Evolutionary conservation across 75 land plant species (phyloP).

Genomic region (Cryptomeria japonica): DNA sequence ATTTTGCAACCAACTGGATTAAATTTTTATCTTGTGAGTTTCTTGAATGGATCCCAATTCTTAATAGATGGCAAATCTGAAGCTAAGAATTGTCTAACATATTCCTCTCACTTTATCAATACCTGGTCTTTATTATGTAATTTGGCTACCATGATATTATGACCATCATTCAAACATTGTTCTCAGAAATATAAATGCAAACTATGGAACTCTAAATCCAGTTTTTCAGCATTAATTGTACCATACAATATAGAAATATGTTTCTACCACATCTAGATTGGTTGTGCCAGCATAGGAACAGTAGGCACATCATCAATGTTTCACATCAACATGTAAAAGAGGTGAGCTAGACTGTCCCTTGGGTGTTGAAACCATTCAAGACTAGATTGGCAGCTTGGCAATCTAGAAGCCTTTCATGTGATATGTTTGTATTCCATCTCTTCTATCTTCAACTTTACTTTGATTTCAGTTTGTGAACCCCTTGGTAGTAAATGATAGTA

Average conservation of each 20-base stretch:
- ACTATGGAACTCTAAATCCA: neutral
- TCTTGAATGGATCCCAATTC: neutral
- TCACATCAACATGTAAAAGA: neutral
- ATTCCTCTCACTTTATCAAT: neutral
- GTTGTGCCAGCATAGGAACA: neutral
- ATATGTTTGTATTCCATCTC: neutral
- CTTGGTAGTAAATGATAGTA: neutral
- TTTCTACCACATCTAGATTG: too few species aligned
- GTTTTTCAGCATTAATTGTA: neutral
- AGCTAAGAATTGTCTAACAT: neutral
- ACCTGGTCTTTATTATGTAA: neutral
- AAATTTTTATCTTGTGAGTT: too few species aligned
- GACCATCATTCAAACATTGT: neutral
- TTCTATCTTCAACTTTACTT: neutral
- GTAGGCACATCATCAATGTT: neutral
- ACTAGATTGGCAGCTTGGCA: neutral
- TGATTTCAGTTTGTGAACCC: neutral
- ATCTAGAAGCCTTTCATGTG: neutral
- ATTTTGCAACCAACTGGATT: neutral
- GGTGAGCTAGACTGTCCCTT: neutral
- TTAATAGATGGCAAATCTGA: neutral
- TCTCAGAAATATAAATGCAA: too few species aligned
- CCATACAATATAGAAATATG: neutral
- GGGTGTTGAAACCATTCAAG: neutral
- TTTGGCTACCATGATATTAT: neutral